phyloP scores from a whole-genome alignment of 371 early-diverging fungal species.

The Entomophthora muscae region DNA sequence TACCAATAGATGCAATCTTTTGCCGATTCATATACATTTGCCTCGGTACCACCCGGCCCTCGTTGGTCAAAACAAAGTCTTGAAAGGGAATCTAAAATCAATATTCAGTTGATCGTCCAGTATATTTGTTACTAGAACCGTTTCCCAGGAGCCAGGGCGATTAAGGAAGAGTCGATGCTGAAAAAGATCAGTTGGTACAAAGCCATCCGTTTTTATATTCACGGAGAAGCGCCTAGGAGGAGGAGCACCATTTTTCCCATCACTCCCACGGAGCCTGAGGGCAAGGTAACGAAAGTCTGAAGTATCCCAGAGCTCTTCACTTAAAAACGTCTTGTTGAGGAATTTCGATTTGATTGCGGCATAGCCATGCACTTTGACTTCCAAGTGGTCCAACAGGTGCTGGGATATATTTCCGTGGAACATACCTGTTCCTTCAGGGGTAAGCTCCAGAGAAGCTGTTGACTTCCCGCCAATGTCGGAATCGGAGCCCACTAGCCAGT shows the following conservation, averaged over 20 bases:
- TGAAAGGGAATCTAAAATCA: constrained; percentile 62
- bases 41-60: constrained; percentile 65
- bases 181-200: constrained; percentile 65
- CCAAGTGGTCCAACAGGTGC: constrained; percentile 48
- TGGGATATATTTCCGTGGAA: constrained; percentile 70
- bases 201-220: constrained; percentile 69
- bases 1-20: constrained; percentile 71
- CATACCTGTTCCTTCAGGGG: constrained; percentile 19
- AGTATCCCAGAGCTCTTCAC: constrained; percentile 76
- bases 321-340: too few relatives aligned
- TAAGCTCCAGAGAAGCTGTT: not conserved
- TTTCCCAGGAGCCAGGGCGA: constrained; percentile 81
- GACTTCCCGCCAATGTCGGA: constrained; percentile 67
- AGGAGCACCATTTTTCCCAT: not conserved
- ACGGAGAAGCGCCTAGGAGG: constrained; percentile 72
- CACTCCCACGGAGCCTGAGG: constrained; percentile 44
- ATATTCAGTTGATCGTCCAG: not conserved
- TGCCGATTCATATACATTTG: constrained; percentile 72
- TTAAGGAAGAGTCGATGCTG: constrained; percentile 79
- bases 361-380: constrained; percentile 72
- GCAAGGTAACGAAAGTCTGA: constrained; percentile 67
- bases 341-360: constrained; percentile 70
- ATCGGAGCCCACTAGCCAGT: constrained; percentile 77
- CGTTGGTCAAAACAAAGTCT: constrained; percentile 77
- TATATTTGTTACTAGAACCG: constrained; percentile 40